Conservation (phyloP, 805 yeast species). For the Lipomyces oligophaga region DNA sequence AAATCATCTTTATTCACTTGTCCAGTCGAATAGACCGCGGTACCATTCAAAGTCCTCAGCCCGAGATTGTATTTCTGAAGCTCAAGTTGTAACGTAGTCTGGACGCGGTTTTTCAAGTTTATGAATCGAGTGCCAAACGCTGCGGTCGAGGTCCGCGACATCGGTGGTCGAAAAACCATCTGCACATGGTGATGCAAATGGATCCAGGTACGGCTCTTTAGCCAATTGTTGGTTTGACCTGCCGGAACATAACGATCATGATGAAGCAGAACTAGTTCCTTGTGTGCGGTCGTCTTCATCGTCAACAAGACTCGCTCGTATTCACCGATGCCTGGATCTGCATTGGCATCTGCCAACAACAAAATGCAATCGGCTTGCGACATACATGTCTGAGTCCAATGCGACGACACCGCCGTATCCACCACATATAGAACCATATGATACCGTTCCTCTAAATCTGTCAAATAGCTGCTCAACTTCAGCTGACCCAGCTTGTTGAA, state of each 20-base stretch:
- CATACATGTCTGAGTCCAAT: slow-evolving; percentile 90
- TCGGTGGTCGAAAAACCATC: slow-evolving; percentile 43
- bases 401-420: slow-evolving; percentile 74
- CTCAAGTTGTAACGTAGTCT: slow-evolving; percentile 34
- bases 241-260: slow-evolving; percentile 78
- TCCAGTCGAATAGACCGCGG: slow-evolving; percentile 36
- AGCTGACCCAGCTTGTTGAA: slow-evolving; percentile 83
- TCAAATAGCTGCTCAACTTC: slow-evolving; percentile 82
- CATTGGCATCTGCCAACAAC: slow-evolving; percentile 76
- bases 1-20: slow-evolving; percentile 80
- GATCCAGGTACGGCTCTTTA: slow-evolving; percentile 83
- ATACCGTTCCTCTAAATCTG: slow-evolving; percentile 83
- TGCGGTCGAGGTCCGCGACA: slow-evolving; percentile 17
- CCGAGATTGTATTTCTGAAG: slow-evolving; percentile 32
- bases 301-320: slow-evolving; percentile 73
- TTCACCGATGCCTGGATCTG: slow-evolving; percentile 73
- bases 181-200: slow-evolving; percentile 91
- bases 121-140: slow-evolving; percentile 19
- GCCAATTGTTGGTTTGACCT: slow-evolving; percentile 82
- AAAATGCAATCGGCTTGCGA: slow-evolving; percentile 95
- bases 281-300: slow-evolving; percentile 76
- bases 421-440: slow-evolving; percentile 87
- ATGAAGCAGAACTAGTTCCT: slow-evolving; percentile 80
- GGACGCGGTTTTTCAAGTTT: slow-evolving; percentile 35
- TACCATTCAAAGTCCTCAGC: slow-evolving; percentile 6